Evolutionary conservation across 2,329 filamentous ascomycete genomes (phyloP).

Genomic region (Colletotrichum sp.): DNA sequence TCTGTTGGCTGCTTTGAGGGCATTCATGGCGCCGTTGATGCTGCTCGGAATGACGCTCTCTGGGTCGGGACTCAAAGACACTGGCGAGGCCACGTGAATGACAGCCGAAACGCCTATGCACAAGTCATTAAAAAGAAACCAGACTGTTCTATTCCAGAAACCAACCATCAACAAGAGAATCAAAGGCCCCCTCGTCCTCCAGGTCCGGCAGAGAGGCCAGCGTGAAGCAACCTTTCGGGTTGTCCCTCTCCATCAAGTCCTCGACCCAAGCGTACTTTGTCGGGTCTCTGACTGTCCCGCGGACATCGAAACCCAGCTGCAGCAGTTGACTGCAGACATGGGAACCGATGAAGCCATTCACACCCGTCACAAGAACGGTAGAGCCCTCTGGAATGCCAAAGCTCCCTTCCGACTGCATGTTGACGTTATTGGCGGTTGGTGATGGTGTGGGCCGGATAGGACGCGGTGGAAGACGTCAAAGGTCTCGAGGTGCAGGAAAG

Average conservation of each 20-base stretch:
- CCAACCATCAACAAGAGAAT: conserved; percentile 31
- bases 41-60: conserved; percentile 40
- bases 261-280: conserved; percentile 32
- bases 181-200: conserved; percentile 25
- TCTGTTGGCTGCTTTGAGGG: conserved; percentile 39
- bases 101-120: conserved; percentile 2
- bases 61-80: conserved; percentile 38
- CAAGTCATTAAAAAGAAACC: not conserved
- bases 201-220: conserved; percentile 37
- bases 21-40: conserved; percentile 29
- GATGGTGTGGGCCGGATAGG: not conserved
- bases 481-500: not conserved
- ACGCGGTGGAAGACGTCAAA: not conserved
- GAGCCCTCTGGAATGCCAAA: conserved; percentile 7
- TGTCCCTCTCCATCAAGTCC: conserved; percentile 32
- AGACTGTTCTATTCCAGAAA: not conserved
- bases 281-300: conserved; percentile 42
- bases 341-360: conserved; percentile 47
- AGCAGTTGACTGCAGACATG: conserved; percentile 42
- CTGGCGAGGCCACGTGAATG: conserved; percentile 37
- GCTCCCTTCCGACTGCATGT: conserved; percentile 6
- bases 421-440: not conserved
- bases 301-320: conserved; percentile 37
- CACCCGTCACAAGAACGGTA: conserved; percentile 42
- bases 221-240: conserved; percentile 34